Evolutionary conservation across 1,284 basidiomycete genomes (phyloP).

Genomic region (Phellopilus nigrolimitatus): DNA sequence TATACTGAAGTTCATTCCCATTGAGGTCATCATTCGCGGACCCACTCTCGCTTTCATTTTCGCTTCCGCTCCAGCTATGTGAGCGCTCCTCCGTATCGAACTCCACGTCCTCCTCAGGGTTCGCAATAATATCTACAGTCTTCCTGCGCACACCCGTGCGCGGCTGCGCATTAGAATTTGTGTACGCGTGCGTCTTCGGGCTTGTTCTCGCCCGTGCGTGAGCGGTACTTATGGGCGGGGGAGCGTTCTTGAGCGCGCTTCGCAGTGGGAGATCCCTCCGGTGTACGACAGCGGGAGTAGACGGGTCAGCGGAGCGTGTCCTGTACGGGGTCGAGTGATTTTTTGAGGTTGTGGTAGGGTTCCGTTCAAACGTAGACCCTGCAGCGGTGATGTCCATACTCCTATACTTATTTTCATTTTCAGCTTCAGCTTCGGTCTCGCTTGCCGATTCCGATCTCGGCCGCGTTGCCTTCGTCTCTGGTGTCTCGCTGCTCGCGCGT

Average conservation of each 20-base stretch:
- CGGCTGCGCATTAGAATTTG: neutral
- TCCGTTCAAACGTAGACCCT: neutral
- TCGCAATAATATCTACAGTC: no score
- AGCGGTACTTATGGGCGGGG: no score
- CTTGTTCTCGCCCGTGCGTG: neutral
- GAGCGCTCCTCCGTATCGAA: neutral
- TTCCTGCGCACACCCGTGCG: neutral
- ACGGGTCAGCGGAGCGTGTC: constrained; percentile 1
- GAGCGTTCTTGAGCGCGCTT: no score
- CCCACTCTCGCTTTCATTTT: neutral
- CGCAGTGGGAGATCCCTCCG: neutral
- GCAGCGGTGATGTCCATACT: neutral
- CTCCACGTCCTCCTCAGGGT: neutral
- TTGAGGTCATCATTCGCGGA: neutral
- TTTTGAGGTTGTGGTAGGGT: neutral
- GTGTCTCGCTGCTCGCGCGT: constrained; percentile 13
- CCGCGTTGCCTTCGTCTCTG: neutral
- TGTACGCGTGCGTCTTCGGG: neutral
- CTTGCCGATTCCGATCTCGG: neutral
- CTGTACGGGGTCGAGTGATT: neutral
- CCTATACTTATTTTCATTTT: neutral
- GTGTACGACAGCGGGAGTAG: neutral
- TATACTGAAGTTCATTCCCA: neutral
- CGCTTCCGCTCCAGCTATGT: neutral
- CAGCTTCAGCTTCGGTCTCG: neutral